phyloP scores from a whole-genome alignment of 2,329 filamentous ascomycete species.

The Stenocarpella maydis region DNA sequence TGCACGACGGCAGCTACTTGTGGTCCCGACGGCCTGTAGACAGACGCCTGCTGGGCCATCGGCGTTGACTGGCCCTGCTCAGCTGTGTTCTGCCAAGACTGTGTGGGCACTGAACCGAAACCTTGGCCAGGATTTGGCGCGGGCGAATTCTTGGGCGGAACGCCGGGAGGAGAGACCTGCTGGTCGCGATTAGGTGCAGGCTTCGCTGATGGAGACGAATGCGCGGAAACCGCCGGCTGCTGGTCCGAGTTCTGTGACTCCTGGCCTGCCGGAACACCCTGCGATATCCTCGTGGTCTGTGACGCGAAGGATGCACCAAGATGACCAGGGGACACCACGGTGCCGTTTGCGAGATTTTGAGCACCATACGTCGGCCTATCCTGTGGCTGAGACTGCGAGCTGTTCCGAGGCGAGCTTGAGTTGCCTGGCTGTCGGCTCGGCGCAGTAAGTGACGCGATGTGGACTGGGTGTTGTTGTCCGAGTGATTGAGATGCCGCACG shows the following conservation, averaged over 20 bases:
- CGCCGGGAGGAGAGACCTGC: slow-evolving; percentile 24
- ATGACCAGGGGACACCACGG: slow-evolving; percentile 3
- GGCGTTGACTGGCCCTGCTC: slow-evolving; percentile 5
- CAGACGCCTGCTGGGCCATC: slow-evolving; percentile 28
- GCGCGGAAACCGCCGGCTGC: slow-evolving; percentile 23
- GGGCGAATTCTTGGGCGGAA: slow-evolving; percentile 29
- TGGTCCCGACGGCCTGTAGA: slow-evolving; percentile 34
- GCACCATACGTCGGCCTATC: slow-evolving; percentile 7
- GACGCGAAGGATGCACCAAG: background rate
- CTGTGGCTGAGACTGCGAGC: slow-evolving; percentile 27
- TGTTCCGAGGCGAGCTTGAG: slow-evolving; percentile 21
- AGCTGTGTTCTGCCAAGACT: background rate
- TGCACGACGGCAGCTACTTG: slow-evolving; percentile 23
- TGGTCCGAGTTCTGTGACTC: slow-evolving; percentile 18
- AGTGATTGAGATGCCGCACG: slow-evolving; percentile 27
- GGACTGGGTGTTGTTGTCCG: slow-evolving; percentile 27
- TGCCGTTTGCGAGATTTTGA: background rate
- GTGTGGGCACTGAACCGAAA: slow-evolving; percentile 16
- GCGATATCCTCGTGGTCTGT: slow-evolving; percentile 30
- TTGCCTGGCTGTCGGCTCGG: slow-evolving; percentile 26
- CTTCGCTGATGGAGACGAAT: slow-evolving; percentile 30
- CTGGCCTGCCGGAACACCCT: slow-evolving; percentile 10
- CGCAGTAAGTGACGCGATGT: slow-evolving; percentile 35
- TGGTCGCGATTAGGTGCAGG: slow-evolving; percentile 30
- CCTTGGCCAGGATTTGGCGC: slow-evolving; percentile 15